Evolutionary conservation across 305 asterid species (phyloP).

Genomic region (Plantago coronopus): DNA sequence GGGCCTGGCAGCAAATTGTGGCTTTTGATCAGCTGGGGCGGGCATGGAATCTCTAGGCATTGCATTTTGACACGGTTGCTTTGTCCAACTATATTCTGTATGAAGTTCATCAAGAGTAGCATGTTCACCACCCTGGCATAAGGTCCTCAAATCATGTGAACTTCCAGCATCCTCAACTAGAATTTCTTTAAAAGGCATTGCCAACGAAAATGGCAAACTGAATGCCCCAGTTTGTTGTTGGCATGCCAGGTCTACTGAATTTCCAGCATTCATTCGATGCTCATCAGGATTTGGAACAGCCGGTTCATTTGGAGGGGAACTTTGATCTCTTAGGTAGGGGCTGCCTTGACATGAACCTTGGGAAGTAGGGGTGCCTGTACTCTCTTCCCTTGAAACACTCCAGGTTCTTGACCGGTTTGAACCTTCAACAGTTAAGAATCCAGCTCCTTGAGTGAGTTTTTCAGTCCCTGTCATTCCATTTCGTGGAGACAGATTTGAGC

Average conservation of each 20-base stretch:
- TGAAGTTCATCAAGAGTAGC: conserved; percentile 46
- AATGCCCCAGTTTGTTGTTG: conserved; percentile 43
- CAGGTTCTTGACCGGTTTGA: conserved; percentile 48
- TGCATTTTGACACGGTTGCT: conserved; percentile 28
- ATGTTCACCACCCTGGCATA: conserved; percentile 49
- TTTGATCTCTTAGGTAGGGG: conserved; percentile 43
- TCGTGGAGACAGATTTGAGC: conserved; percentile 33
- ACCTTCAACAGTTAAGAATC: conserved; percentile 30
- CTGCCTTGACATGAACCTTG: conserved; percentile 78
- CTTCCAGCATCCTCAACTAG: conserved; percentile 76
- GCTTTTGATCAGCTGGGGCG: conserved; percentile 32
- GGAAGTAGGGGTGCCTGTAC: conserved; percentile 75
- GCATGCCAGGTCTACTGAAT: conserved; percentile 26
- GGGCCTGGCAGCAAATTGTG: conserved; percentile 38
- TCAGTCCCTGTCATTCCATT: conserved; percentile 26
- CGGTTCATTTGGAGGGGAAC: conserved; percentile 46
- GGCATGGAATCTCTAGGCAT: conserved; percentile 33
- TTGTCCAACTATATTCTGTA: conserved; percentile 60
- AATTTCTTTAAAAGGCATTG: conserved; percentile 53
- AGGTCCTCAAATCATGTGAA: conserved; percentile 64
- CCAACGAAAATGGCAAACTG: conserved; percentile 40
- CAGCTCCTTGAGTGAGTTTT: conserved; percentile 26
- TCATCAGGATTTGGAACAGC: conserved; percentile 45
- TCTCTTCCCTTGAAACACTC: conserved; percentile 77
- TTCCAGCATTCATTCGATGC: conserved; percentile 25